These are phyloP conservation scores for rapeseed (Brassica napus) DNA, from an alignment of 345 rosid species.

Conservation along the genomic window DNA sequence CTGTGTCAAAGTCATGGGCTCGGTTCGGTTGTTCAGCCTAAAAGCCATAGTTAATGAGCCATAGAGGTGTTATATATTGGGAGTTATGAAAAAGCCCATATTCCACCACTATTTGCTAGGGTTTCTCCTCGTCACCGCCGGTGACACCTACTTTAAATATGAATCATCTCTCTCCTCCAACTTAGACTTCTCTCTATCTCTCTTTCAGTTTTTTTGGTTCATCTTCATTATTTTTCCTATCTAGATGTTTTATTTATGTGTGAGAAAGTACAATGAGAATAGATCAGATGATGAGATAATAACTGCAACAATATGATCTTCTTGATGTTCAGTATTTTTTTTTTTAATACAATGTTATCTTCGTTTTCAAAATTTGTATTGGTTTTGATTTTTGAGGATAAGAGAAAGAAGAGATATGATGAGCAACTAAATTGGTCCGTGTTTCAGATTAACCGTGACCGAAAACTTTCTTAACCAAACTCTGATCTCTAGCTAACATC, in stretches of 20 bases:
- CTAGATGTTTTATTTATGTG: neutral
- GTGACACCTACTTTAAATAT: constrained; percentile 2
- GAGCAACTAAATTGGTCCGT: constrained; percentile 42
- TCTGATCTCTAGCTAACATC: constrained; percentile 32
- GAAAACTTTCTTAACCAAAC: constrained; percentile 35
- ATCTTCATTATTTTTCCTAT: neutral
- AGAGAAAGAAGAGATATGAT: constrained; percentile 24
- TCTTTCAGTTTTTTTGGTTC: no score
- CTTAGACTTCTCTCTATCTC: neutral
- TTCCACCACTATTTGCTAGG: neutral
- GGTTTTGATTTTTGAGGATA: neutral
- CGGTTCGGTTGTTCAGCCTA: no score
- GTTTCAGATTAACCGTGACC: constrained; percentile 41
- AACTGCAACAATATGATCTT: constrained; percentile 43
- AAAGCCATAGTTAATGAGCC: neutral
- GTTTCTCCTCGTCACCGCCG: constrained; percentile 13
- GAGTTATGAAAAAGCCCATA: neutral
- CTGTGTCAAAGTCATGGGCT: no score
- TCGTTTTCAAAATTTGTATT: neutral
- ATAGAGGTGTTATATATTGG: neutral
- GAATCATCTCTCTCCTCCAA: neutral
- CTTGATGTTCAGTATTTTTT: constrained; percentile 26
- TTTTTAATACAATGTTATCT: neutral
- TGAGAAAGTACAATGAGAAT: neutral
- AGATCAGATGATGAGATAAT: constrained; percentile 35